Evolutionary conservation across 2,329 filamentous ascomycete species (phyloP).

Genomic region (Ceratocystis diversiconidia): DNA sequence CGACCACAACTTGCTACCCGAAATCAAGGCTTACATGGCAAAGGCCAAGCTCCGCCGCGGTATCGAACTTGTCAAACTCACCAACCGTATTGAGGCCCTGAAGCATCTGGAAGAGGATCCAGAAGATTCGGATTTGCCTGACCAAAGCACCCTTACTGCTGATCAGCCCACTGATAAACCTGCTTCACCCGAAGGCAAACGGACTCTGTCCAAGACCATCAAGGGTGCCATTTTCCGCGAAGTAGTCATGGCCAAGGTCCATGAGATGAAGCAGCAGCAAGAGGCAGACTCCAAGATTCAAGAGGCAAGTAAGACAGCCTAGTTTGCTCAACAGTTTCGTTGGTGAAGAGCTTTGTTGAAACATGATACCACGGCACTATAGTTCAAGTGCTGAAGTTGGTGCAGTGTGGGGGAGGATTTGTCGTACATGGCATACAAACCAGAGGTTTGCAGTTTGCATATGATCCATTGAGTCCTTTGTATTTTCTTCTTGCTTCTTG

Average conservation of each 20-base stretch:
- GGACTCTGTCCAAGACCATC: slow-evolving; percentile 35
- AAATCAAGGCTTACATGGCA: slow-evolving; percentile 86
- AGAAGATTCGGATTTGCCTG: slow-evolving; percentile 56
- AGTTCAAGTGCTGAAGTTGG: slow-evolving; percentile 12
- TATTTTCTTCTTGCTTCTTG: slow-evolving; percentile 3
- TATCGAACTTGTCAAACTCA: slow-evolving; percentile 90
- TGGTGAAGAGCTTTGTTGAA: not conserved
- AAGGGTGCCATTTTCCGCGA: slow-evolving; percentile 76
- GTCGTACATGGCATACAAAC: not conserved
- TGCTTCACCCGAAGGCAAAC: slow-evolving; percentile 28
- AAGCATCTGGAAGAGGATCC: slow-evolving; percentile 81
- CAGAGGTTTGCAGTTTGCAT: slow-evolving; percentile 24
- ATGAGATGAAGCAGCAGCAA: slow-evolving; percentile 79
- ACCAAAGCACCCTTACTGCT: slow-evolving; percentile 44
- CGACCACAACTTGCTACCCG: slow-evolving; percentile 87
- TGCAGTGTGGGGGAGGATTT: slow-evolving; percentile 1
- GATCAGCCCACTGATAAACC: slow-evolving; percentile 21
- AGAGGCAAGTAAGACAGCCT: slow-evolving; percentile 29
- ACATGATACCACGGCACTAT: slow-evolving; percentile 16
- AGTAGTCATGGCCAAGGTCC: slow-evolving; percentile 84
- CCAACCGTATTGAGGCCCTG: slow-evolving; percentile 87
- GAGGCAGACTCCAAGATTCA: slow-evolving; percentile 48
- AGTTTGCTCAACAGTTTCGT: not conserved
- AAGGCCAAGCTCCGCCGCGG: slow-evolving; percentile 82
- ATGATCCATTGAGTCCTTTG: slow-evolving; percentile 10